Evolutionary conservation across 331 rosid genomes (phyloP), one percentile per base, ranked within the genome.

Genomic region (Acacia pycnantha): DNA sequence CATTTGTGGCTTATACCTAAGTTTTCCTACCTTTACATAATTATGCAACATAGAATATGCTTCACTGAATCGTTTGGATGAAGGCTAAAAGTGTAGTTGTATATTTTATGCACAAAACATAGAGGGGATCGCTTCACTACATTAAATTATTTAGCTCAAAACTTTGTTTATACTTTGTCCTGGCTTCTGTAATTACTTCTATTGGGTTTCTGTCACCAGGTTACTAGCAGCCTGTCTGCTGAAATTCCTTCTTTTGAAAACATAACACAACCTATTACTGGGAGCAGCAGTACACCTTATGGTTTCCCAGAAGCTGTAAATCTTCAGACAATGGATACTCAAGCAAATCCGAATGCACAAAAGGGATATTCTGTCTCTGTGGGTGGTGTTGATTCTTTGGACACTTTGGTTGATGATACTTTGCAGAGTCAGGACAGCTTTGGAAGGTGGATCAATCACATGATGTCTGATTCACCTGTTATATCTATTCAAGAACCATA

Each of bases 371-470:
- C 85, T 67, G 70, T 61, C 73, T 68, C 88, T 76, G 56, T 40
- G 76, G 79, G 53, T 31, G 69, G 81, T 71, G 77, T 51, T 88
- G 86, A 82, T 80, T 83, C 91, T 70, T 19, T 24, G 65, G 83
- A 77, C 75, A 79, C 81, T 80, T 73, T 84, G 88, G 91, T 78
- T 56, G 79, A 85, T 82, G 89, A 83, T 50, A 85, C 90, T 79
- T 83, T 95, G 89, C 91, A 87, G 82, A 89, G 90, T 81, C 97
- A 92, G 90, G 93, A 92, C 81, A 96, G 97, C 87, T 92, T 96
- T 81, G 97, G 98, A 80, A 92, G 50, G 82, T 96, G 97, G 97
- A 82, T 92, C 50, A 87, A 88, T 68, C 74, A 85, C 77, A 66
- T 84, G 44, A 83, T 91, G 70, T 72, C 83, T 9, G 92, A 88